Conservation (phyloP, 805 yeast genomes). For the Starmerella stellata region DNA sequence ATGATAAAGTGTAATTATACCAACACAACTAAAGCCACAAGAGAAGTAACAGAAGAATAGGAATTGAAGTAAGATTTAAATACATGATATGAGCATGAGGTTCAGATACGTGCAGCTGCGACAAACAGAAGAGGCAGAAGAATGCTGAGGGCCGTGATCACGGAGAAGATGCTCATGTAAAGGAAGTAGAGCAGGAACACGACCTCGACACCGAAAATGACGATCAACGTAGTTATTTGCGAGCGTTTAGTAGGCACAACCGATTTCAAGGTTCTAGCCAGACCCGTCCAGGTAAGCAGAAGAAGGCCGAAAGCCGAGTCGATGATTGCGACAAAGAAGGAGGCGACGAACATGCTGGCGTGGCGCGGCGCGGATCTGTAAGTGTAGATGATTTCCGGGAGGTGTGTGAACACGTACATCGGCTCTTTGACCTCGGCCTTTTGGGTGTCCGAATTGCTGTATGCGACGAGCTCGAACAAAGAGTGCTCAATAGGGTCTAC, state of each 20-base stretch:
- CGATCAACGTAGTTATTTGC: slow-evolving; percentile 3
- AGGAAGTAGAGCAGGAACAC: slow-evolving; percentile 42
- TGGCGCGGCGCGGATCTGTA: slow-evolving; percentile 41
- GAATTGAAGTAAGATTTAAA: not conserved
- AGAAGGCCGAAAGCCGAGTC: slow-evolving; percentile 28
- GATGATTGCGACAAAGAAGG: slow-evolving; percentile 32
- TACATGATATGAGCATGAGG: not conserved
- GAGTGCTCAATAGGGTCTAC: slow-evolving; percentile 7
- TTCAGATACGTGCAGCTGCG: not conserved
- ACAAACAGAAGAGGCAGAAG: slow-evolving; percentile 36
- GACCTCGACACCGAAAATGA: slow-evolving; percentile 33
- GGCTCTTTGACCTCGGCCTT: not conserved
- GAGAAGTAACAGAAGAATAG: too few species aligned
- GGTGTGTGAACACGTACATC: not conserved
- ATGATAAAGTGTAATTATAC: too few species aligned
- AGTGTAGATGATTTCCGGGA: slow-evolving; percentile 43
- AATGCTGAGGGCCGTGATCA: slow-evolving; percentile 32
- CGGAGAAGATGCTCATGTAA: slow-evolving; percentile 41
- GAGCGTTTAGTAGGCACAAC: not conserved
- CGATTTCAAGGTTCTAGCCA: not conserved
- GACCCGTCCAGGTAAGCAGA: slow-evolving; percentile 25
- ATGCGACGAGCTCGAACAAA: slow-evolving; percentile 12
- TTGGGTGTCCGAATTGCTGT: slow-evolving; percentile 10
- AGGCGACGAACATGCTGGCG: slow-evolving; percentile 35
- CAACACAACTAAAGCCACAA: too few species aligned